These are phyloP conservation scores for Chrysoporthe cubensis DNA, from an alignment of 2,329 filamentous ascomycete species.

Conservation along the genomic window DNA sequence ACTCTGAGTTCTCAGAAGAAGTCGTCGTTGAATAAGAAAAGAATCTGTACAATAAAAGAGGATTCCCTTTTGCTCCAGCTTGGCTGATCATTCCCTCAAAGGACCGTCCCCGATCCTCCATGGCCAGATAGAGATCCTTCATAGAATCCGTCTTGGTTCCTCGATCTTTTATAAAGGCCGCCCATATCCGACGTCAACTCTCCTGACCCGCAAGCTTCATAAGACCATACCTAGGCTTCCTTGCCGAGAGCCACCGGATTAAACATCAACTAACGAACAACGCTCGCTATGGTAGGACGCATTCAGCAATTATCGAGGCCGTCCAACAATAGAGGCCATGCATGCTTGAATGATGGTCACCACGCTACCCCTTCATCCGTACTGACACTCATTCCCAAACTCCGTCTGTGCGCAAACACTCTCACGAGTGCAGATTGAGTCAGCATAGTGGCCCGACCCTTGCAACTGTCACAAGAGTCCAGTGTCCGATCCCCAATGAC, in stretches of 20 bases:
- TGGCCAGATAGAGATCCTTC: neutral
- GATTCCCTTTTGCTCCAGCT: constrained; percentile 5
- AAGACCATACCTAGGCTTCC: constrained; percentile 1
- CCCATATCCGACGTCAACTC: neutral
- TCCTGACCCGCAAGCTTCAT: constrained; percentile 6
- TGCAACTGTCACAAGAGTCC: neutral
- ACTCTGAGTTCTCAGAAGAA: constrained; percentile 21
- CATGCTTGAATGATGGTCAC: constrained; percentile 15
- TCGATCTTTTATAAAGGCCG: constrained; percentile 8
- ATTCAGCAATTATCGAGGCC: constrained; percentile 16
- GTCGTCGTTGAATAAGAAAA: constrained; percentile 26
- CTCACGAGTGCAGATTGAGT: neutral
- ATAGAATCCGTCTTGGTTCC: neutral
- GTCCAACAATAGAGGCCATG: constrained; percentile 13
- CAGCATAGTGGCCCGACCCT: neutral
- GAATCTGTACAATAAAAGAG: constrained; percentile 21
- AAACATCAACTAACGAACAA: neutral
- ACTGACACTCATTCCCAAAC: neutral
- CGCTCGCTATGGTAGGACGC: constrained; percentile 12
- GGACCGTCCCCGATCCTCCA: neutral
- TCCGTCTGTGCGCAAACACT: constrained; percentile 12
- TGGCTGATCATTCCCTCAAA: neutral
- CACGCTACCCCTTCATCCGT: neutral
- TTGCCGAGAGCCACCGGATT: neutral
- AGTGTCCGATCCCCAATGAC: neutral